Evolutionary conservation across 2,329 filamentous ascomycete genomes (phyloP), one percentile per base, ranked within the genome.

Genomic region (Westerdykella ornata): DNA sequence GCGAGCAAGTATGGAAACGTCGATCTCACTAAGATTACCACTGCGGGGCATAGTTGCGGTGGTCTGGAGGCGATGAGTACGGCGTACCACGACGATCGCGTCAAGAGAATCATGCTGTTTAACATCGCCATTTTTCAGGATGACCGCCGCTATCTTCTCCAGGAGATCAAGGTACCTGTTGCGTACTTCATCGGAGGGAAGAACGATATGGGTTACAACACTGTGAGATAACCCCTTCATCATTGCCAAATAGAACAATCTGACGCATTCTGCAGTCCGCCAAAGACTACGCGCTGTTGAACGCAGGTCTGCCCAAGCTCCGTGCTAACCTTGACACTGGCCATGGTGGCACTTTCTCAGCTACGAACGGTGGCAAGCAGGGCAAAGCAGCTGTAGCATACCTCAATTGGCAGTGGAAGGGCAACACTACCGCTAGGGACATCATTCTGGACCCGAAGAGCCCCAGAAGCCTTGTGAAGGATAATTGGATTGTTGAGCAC

Each of bases 51-150:
- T 35, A 49, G 41, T 16, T 54, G 49, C 31, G 50, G 52, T 9
- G 49, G 51, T 12, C 20, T 48, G 31, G 47, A 53, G 42, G 48
- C 47, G 8, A 44, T 51, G 46, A 48, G 42, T 14, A 50, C 41
- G 4, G 49, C 48, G 22, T 54, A 54, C 16, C 46, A 49, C 30
- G 51, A 56, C 38, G 41, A 48, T 2, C 35, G 42, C 16, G 20
- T 34, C 15, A 35, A 18, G 13, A 14, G 13, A n/a, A 36, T n/a
- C 3, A 12, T 35, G 16, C n/a, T 35, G 33, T 53, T 54, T 33
- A 52, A 54, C 26, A 53, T 54, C 36, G 49, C 51, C 8, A 50
- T 45, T 18, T 47, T 54, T 32, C 46, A 53, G 36, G 51, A 53
- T 42, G 43, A 55, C 28, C 31, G 45, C 12, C 45, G 47, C 22